Evolutionary conservation across 768 basidiomycete genomes (phyloP).

Genomic region (Tylopilus sp.): DNA sequence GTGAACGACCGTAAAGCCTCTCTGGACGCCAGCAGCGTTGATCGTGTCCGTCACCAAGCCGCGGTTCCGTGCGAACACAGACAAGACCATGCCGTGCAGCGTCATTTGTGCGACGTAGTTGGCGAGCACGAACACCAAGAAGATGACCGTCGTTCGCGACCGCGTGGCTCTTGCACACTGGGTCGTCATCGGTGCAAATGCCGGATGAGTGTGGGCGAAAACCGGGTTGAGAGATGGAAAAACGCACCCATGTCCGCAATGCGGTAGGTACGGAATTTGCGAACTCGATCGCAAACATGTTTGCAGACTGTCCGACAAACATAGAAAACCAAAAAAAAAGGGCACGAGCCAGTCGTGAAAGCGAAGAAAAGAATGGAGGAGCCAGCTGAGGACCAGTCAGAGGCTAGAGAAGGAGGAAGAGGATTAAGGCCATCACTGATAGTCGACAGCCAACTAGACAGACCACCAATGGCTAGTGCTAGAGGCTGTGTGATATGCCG

Average conservation of each 20-base stretch:
- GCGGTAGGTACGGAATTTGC: background rate
- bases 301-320: background rate
- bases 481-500: too few species aligned
- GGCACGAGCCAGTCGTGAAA: slow-evolving; percentile 16
- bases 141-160: slow-evolving; percentile 46
- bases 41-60: slow-evolving; percentile 33
- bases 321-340: background rate
- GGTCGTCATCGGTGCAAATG: too few species aligned
- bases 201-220: too few species aligned
- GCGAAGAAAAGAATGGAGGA: background rate
- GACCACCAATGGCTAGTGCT: background rate
- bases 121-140: slow-evolving; percentile 44
- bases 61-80: slow-evolving; percentile 35
- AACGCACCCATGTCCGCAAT: slow-evolving; percentile 15
- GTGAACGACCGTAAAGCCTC: slow-evolving; percentile 21
- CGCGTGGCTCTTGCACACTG: slow-evolving; percentile 49
- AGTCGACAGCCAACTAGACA: background rate
- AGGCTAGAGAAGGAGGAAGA: background rate
- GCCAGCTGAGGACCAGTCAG: background rate
- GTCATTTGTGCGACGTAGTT: slow-evolving; percentile 39
- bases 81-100: slow-evolving; percentile 39
- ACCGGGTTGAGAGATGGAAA: too few species aligned
- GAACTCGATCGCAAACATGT: background rate
- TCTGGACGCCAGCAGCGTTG: slow-evolving; percentile 22
- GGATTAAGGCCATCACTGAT: background rate